Conservation (phyloP, 306 rosid species). For the Sechiopsis laciniata region DNA sequence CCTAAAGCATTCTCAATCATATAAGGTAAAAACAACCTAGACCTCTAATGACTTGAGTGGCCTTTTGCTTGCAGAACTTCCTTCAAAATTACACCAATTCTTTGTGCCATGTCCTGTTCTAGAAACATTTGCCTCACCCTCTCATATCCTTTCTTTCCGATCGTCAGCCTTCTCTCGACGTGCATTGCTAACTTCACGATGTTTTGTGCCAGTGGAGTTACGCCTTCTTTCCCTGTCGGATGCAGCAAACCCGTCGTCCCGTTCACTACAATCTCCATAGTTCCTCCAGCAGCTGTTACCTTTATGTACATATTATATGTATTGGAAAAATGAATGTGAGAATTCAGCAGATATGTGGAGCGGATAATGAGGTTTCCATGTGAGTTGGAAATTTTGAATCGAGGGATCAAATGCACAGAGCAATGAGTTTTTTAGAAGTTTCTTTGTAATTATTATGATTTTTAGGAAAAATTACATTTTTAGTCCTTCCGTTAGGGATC, state of each 20-base stretch:
- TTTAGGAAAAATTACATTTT: too few relatives aligned
- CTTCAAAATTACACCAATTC: constrained; percentile 76
- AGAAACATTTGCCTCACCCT: constrained; percentile 74
- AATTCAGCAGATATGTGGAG: neutral
- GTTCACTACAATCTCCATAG: constrained; percentile 82
- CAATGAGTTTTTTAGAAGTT: neutral
- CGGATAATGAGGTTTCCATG: neutral
- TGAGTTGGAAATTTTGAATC: neutral
- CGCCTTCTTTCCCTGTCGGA: constrained; percentile 71
- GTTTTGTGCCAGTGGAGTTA: constrained; percentile 56
- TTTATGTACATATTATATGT: constrained; percentile 10
- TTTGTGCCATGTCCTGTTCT: constrained; percentile 72
- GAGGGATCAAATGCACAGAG: neutral
- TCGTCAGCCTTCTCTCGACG: constrained; percentile 78
- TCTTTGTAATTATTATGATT: too few relatives aligned
- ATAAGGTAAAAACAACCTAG: neutral
- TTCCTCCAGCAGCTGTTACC: constrained; percentile 96
- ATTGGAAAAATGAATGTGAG: too few relatives aligned
- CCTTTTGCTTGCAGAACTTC: constrained; percentile 50
- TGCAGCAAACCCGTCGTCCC: constrained; percentile 77
- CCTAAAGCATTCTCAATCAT: neutral
- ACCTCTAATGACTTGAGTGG: constrained; percentile 27
- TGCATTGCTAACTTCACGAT: constrained; percentile 75
- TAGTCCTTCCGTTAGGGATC: too few relatives aligned
- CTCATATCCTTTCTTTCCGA: constrained; percentile 75